Conservation (phyloP, 345 rosid species). For the Pseudoturritis turrita region DNA sequence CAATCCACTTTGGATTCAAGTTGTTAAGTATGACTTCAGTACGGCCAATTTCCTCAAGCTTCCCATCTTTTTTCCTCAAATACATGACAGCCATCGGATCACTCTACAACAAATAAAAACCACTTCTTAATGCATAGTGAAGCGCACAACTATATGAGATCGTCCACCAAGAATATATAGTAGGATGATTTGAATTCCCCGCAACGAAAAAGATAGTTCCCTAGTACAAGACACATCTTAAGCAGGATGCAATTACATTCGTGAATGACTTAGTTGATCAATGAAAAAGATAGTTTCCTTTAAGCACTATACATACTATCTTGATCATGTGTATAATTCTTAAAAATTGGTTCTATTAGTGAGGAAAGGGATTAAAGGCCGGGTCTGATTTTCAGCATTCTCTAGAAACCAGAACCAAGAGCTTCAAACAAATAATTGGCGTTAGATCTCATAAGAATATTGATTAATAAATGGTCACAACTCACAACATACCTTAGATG, state of each 20-base stretch:
- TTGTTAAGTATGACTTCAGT: slow-evolving; percentile 75
- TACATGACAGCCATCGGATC: slow-evolving; percentile 78
- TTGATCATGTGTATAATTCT: neutral
- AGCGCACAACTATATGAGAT: neutral
- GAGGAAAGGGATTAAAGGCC: too few species aligned
- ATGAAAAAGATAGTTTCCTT: neutral
- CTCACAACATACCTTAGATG: slow-evolving; percentile 92
- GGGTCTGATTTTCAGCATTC: neutral
- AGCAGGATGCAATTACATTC: neutral
- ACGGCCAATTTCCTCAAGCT: slow-evolving; percentile 76
- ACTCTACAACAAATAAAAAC: slow-evolving; percentile 46
- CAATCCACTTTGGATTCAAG: slow-evolving; percentile 77
- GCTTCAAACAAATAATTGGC: neutral
- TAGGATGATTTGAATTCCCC: neutral
- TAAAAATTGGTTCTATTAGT: neutral
- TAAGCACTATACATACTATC: neutral
- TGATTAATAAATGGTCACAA: neutral
- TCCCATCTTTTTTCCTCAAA: slow-evolving; percentile 53
- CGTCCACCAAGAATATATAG: neutral
- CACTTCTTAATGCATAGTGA: neutral
- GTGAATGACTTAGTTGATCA: too few species aligned
- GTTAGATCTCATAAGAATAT: neutral
- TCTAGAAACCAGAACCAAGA: neutral
- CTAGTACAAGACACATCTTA: neutral
- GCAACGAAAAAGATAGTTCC: neutral